Percentiles rank a stretch among this genome's conserved stretches.
Evolutionary conservation across 768 basidiomycete species (phyloP).

Genomic region (Lentinula sp.): DNA sequence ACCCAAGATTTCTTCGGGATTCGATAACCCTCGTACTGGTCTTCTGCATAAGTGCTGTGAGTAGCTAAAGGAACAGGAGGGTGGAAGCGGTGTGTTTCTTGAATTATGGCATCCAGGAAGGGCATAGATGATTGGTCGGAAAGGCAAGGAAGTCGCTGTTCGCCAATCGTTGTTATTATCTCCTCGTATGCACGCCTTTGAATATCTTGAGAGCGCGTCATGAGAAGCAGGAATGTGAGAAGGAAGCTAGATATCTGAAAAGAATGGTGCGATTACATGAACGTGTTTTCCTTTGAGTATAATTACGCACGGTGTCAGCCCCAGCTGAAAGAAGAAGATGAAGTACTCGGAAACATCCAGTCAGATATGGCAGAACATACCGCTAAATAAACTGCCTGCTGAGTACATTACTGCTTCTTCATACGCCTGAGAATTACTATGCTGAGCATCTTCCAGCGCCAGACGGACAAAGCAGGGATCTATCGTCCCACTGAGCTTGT

Average conservation of each 20-base stretch:
- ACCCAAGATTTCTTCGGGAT: constrained; percentile 11
- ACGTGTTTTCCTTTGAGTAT: background rate
- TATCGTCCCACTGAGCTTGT: background rate
- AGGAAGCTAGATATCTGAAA: constrained; percentile 12
- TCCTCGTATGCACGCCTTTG: constrained; percentile 17
- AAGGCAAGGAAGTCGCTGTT: constrained; percentile 15
- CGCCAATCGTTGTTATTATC: constrained; percentile 14
- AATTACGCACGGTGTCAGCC: background rate
- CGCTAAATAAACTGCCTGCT: constrained; percentile 19
- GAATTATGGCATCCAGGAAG: constrained; percentile 18
- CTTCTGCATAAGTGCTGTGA: constrained; percentile 7
- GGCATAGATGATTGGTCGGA: constrained; percentile 18
- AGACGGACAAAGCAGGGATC: background rate
- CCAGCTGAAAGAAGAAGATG: background rate
- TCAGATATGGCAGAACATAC: constrained; percentile 7
- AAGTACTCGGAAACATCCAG: background rate
- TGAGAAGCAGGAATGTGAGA: constrained; percentile 16
- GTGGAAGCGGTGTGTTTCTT: constrained; percentile 13
- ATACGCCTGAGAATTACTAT: background rate
- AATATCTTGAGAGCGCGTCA: constrained; percentile 16
- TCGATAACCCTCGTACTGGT: constrained; percentile 4
- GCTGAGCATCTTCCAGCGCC: background rate
- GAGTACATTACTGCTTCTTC: constrained; percentile 21
- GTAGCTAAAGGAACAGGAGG: constrained; percentile 6
- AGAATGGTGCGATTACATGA: background rate